Conservation (phyloP, 176 grass and related monocot genomes). For the sorghum (Sorghum bicolor) region DNA sequence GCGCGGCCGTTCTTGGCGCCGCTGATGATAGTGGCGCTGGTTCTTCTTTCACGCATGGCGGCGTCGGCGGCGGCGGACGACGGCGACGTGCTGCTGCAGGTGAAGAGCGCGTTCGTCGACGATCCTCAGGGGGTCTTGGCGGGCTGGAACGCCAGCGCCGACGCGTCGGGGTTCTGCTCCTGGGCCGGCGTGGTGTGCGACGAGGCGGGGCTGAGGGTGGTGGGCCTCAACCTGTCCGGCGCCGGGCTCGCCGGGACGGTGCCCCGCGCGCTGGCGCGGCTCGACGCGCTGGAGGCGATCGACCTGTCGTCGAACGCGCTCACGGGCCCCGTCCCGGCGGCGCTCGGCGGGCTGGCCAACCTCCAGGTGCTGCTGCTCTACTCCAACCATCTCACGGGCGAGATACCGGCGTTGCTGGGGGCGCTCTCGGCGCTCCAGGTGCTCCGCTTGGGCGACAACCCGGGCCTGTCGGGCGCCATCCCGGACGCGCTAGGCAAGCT, state of each 20-base stretch:
- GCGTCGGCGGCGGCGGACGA: constrained; percentile 5
- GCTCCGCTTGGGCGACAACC: constrained; percentile 70
- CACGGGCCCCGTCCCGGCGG: constrained; percentile 49
- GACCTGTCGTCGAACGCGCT: constrained; percentile 81
- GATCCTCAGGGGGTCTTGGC: constrained; percentile 45
- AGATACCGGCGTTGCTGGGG: constrained; percentile 53
- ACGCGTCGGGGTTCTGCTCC: constrained; percentile 49
- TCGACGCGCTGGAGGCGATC: constrained; percentile 48
- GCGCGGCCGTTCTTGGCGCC: background rate
- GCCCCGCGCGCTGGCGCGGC: constrained; percentile 41
- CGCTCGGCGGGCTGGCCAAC: constrained; percentile 35
- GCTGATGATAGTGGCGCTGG: background rate
- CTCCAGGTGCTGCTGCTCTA: constrained; percentile 54
- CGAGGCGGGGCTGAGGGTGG: constrained; percentile 33
- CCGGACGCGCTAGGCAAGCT: constrained; percentile 51
- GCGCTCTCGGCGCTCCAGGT: constrained; percentile 52
- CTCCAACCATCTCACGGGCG: constrained; percentile 64
- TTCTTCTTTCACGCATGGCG: constrained; percentile 18
- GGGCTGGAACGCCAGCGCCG: constrained; percentile 37
- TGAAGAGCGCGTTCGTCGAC: constrained; percentile 57
- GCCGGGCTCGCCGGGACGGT: constrained; percentile 50
- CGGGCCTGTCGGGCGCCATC: constrained; percentile 53
- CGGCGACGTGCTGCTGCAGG: constrained; percentile 54
- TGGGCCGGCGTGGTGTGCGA: constrained; percentile 82
- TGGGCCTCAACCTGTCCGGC: constrained; percentile 74